These are phyloP conservation scores for Amanita rimosa DNA, from an alignment of 768 basidiomycete species.

Conservation along the genomic window DNA sequence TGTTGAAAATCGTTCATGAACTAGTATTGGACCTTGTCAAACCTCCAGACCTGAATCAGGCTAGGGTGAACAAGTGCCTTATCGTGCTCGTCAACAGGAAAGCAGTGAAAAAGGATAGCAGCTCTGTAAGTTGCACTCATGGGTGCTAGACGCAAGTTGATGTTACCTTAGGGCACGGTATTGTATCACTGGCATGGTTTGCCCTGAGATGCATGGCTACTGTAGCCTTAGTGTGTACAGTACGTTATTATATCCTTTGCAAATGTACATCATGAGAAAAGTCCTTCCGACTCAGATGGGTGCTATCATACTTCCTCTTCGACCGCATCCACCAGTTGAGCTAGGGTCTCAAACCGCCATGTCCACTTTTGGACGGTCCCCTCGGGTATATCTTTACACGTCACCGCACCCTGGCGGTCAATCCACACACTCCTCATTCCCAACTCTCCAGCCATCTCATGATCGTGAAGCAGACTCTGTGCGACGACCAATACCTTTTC, in stretches of 20 bases:
- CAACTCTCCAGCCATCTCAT: slow-evolving; percentile 46
- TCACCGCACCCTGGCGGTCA: slow-evolving; percentile 36
- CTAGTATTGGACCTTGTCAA: slow-evolving; percentile 69
- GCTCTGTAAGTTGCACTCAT: slow-evolving; percentile 29
- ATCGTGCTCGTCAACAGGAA: slow-evolving; percentile 87
- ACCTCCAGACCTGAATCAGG: slow-evolving; percentile 79
- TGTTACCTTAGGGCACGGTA: slow-evolving; percentile 42
- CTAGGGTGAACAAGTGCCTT: slow-evolving; percentile 86
- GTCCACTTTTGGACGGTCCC: slow-evolving; percentile 24
- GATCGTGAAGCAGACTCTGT: slow-evolving; percentile 57
- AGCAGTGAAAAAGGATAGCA: slow-evolving; percentile 66
- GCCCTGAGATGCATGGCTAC: slow-evolving; percentile 17
- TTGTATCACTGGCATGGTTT: slow-evolving; percentile 64
- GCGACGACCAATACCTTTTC: slow-evolving; percentile 53
- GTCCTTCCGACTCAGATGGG: too few relatives aligned
- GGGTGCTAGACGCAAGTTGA: background rate
- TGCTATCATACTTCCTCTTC: slow-evolving; percentile 22
- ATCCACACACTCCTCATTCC: slow-evolving; percentile 59
- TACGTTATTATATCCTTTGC: background rate
- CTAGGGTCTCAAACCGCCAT: slow-evolving; percentile 49
- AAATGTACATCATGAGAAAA: background rate
- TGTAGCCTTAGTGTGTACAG: too few relatives aligned
- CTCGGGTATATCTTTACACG: slow-evolving; percentile 27
- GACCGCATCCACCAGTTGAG: slow-evolving; percentile 49
- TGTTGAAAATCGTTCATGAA: background rate